These are phyloP conservation scores for Ophiocordyceps camponoti-leonardi DNA, from an alignment of 2,329 filamentous ascomycete species.

Conservation along the genomic window DNA sequence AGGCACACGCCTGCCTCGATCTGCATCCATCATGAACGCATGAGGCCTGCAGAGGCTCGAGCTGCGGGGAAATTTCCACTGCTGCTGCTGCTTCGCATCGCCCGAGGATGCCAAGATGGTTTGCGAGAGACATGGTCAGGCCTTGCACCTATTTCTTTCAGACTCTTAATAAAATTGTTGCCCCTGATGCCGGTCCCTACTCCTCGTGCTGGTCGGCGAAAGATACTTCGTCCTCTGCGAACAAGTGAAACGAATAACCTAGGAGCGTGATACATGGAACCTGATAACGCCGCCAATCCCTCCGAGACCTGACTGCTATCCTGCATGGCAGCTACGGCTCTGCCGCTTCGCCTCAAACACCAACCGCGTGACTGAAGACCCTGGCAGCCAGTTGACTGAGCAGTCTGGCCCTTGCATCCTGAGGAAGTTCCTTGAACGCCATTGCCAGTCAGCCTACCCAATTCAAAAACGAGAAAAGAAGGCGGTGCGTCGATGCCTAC, in stretches of 20 bases:
- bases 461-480: no score
- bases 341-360: constrained; percentile 9
- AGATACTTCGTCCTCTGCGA: not conserved
- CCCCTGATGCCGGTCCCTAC: not conserved
- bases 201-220: not conserved
- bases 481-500: constrained; percentile 10
- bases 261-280: not conserved
- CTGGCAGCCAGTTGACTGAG: constrained; percentile 72
- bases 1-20: not conserved
- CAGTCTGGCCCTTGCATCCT: constrained; percentile 63
- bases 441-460: not conserved
- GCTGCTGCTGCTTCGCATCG: not conserved
- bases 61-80: not conserved
- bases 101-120: not conserved
- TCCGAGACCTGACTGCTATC: not conserved
- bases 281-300: not conserved
- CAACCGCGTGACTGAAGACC: constrained; percentile 67
- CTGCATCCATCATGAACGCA: not conserved
- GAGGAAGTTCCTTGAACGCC: constrained; percentile 51
- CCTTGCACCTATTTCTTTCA: not conserved
- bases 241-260: not conserved
- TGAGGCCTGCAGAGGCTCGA: not conserved
- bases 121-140: not conserved
- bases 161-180: constrained; percentile 1
- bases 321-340: not conserved